A percentile compares a stretch with the other conserved stretches of the same genome.
Conservation (phyloP, 495 filamentous ascomycete genomes). For the Xylaria cubensis region DNA sequence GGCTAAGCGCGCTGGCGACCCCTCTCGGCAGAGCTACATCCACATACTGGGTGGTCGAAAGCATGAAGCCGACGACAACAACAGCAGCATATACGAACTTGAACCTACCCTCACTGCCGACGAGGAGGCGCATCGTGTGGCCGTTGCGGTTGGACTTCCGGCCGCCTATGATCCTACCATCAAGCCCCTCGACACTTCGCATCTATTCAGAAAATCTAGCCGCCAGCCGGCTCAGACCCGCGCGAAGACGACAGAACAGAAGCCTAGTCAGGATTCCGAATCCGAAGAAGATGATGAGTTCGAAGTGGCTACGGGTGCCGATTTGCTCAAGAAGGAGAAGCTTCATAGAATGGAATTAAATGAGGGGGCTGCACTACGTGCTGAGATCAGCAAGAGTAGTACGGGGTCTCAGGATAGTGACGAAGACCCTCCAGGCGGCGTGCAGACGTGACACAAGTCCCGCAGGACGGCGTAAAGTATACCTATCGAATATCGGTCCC, state of each 20-base stretch:
- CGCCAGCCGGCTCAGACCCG: conserved; percentile 38
- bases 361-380: conserved; percentile 56
- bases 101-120: conserved; percentile 55
- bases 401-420: conserved; percentile 42
- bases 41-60: conserved; percentile 76
- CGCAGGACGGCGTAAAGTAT: background rate
- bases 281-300: conserved; percentile 60
- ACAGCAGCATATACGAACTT: conserved; percentile 54
- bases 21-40: conserved; percentile 77
- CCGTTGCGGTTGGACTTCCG: conserved; percentile 71
- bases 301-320: conserved; percentile 49
- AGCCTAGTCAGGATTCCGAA: conserved; percentile 54
- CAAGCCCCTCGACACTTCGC: conserved; percentile 54
- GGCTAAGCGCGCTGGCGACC: conserved; percentile 82
- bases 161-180: conserved; percentile 61
- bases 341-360: conserved; percentile 63
- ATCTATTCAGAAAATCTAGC: conserved; percentile 36
- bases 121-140: conserved; percentile 74
- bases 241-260: conserved; percentile 36
- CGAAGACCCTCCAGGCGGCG: conserved; percentile 41
- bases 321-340: conserved; percentile 54
- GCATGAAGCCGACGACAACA: conserved; percentile 60
- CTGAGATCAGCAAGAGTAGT: conserved; percentile 37
- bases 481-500: background rate
- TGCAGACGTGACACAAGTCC: conserved; percentile 40